Percentiles rank a stretch among this genome's conserved stretches.
Conservation (phyloP, 345 rosid genomes). For the Populus ilicifolia region DNA sequence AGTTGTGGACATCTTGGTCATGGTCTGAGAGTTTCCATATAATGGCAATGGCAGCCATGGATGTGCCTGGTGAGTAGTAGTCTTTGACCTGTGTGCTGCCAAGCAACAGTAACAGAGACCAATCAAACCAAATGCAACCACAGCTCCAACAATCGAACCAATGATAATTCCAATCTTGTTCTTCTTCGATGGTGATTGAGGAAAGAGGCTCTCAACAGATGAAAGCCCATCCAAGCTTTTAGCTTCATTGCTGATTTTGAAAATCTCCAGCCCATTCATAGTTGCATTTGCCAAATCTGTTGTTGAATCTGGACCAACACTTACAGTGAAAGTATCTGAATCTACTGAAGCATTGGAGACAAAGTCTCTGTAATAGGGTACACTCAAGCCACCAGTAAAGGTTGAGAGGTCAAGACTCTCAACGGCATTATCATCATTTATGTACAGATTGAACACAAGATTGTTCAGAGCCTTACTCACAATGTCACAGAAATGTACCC, state of each 20-base stretch:
- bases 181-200: slow-evolving; percentile 41
- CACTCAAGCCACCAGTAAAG: slow-evolving; percentile 40
- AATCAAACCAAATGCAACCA: slow-evolving; percentile 35
- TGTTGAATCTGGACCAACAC: slow-evolving; percentile 74
- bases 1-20: slow-evolving; percentile 71
- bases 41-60: slow-evolving; percentile 87
- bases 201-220: slow-evolving; percentile 56
- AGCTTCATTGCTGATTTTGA: slow-evolving; percentile 78
- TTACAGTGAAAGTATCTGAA: slow-evolving; percentile 58
- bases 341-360: slow-evolving; percentile 61
- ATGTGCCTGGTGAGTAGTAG: slow-evolving; percentile 53
- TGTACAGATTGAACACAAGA: slow-evolving; percentile 75
- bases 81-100: slow-evolving; percentile 46
- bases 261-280: slow-evolving; percentile 83
- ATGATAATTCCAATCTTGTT: slow-evolving; percentile 35
- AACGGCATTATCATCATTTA: slow-evolving; percentile 66
- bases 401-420: slow-evolving; percentile 73
- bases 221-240: slow-evolving; percentile 67
- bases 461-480: slow-evolving; percentile 61
- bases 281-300: slow-evolving; percentile 61
- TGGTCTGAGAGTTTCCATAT: slow-evolving; percentile 82
- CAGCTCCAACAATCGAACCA: slow-evolving; percentile 51
- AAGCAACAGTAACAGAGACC: slow-evolving; percentile 63
- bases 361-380: slow-evolving; percentile 77
- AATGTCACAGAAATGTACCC: slow-evolving; percentile 89